Conservation (phyloP, 345 rosid genomes). For the Garcia nutans region DNA sequence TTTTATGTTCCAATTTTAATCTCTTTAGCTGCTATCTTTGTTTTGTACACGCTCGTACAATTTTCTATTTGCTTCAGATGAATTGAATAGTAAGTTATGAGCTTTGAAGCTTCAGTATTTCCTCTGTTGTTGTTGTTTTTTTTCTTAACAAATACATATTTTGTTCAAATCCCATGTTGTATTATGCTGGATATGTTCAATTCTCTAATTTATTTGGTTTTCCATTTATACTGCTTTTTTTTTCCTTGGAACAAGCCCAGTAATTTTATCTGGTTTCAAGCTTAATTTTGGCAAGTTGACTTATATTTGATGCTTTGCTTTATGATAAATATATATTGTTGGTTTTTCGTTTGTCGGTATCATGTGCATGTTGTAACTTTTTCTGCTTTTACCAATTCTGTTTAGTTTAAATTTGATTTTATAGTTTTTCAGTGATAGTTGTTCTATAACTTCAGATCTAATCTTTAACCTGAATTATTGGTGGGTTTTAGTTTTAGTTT, state of each 20-base stretch:
- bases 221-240: neutral
- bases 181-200: neutral
- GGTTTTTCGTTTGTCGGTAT: neutral
- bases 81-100: neutral
- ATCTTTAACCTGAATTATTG: neutral
- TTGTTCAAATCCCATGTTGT: neutral
- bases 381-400: neutral
- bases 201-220: neutral
- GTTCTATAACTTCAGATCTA: constrained; percentile 28
- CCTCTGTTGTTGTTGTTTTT: neutral
- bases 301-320: neutral
- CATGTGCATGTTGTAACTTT: no score
- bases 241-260: neutral
- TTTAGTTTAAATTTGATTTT: constrained; percentile 8
- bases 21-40: neutral
- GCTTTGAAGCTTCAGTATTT: no score
- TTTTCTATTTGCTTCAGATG: neutral
- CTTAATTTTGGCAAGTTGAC: neutral
- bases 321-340: neutral
- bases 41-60: no score
- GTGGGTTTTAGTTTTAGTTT: neutral
- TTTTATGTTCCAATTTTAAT: neutral
- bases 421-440: neutral
- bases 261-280: neutral
- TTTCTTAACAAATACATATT: no score